Conservation (phyloP, 768 basidiomycete species). For the Boletales sp. region DNA sequence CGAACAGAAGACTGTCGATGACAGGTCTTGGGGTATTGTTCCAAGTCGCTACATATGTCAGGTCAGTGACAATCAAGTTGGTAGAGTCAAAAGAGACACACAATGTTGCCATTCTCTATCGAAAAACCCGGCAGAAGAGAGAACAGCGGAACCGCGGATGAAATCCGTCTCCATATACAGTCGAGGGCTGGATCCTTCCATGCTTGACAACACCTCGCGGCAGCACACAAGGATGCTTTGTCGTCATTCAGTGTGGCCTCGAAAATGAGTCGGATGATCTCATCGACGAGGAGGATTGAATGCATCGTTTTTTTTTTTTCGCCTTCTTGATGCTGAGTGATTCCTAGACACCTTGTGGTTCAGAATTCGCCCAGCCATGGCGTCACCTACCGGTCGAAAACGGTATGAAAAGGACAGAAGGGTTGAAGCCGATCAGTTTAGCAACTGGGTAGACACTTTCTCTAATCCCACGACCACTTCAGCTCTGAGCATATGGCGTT, state of each 20-base stretch:
- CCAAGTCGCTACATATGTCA: constrained; percentile 12
- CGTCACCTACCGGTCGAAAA: not conserved
- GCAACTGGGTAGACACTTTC: too few relatives aligned
- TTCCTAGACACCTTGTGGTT: too few relatives aligned
- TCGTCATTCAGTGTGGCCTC: constrained; percentile 28
- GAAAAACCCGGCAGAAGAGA: constrained; percentile 29
- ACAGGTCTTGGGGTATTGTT: not conserved
- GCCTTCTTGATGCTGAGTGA: too few relatives aligned
- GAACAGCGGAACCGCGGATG: constrained; percentile 40
- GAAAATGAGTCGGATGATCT: constrained; percentile 45
- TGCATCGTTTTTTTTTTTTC: constrained; percentile 41
- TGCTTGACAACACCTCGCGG: constrained; percentile 42
- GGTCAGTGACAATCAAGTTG: not conserved
- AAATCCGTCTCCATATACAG: constrained; percentile 40
- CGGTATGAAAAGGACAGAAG: not conserved
- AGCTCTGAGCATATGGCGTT: too few relatives aligned
- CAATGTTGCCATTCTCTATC: constrained; percentile 7
- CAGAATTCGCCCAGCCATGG: not conserved
- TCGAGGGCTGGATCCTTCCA: constrained; percentile 51
- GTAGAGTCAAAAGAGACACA: constrained; percentile 1
- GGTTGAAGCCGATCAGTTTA: too few relatives aligned
- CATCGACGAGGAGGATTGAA: constrained; percentile 44
- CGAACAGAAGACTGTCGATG: constrained; percentile 10
- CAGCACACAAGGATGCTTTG: constrained; percentile 29
- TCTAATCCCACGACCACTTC: too few relatives aligned